Conservation (phyloP, 768 basidiomycete genomes). For the Agaricus sinodeliciosus region DNA sequence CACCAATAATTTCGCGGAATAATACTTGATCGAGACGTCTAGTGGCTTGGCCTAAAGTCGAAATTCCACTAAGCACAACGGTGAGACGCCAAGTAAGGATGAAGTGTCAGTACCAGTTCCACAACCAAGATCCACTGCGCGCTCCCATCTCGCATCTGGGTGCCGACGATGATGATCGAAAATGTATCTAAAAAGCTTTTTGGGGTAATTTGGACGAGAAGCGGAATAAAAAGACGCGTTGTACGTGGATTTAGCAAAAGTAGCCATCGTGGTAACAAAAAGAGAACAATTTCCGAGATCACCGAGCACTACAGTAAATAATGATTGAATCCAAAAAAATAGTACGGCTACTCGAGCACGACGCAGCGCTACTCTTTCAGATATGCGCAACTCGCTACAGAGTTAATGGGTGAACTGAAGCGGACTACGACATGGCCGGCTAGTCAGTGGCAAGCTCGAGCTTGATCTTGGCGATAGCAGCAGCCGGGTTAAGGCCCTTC, state of each 20-base stretch:
- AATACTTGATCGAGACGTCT: conserved; percentile 44
- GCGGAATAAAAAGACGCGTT: conserved; percentile 62
- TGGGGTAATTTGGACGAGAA: conserved; percentile 69
- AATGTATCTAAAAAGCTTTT: conserved; percentile 54
- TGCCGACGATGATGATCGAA: conserved; percentile 46
- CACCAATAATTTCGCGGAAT: conserved; percentile 57
- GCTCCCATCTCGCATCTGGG: conserved; percentile 35
- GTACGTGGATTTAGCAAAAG: conserved; percentile 67
- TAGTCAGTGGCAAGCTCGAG: conserved; percentile 76
- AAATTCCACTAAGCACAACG: neutral
- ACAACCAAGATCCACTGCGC: conserved; percentile 74
- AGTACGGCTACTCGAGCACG: too few species aligned
- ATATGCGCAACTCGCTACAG: neutral
- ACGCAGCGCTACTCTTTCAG: too few species aligned
- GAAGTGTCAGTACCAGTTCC: conserved; percentile 55
- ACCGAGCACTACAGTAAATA: too few species aligned
- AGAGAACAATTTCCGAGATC: neutral
- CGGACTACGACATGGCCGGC: neutral
- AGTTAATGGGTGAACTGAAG: neutral
- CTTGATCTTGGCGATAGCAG: conserved; percentile 92
- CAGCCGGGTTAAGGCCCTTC: conserved; percentile 91
- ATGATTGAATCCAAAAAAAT: too few species aligned
- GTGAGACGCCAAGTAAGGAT: too few species aligned
- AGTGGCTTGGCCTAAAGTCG: conserved; percentile 62
- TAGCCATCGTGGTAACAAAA: conserved; percentile 45